Percentiles rank a stretch among this genome's conserved stretches.
These are phyloP conservation scores for Huiozyma sinensis DNA, from an alignment of 805 yeast species.

Conservation along the genomic window DNA sequence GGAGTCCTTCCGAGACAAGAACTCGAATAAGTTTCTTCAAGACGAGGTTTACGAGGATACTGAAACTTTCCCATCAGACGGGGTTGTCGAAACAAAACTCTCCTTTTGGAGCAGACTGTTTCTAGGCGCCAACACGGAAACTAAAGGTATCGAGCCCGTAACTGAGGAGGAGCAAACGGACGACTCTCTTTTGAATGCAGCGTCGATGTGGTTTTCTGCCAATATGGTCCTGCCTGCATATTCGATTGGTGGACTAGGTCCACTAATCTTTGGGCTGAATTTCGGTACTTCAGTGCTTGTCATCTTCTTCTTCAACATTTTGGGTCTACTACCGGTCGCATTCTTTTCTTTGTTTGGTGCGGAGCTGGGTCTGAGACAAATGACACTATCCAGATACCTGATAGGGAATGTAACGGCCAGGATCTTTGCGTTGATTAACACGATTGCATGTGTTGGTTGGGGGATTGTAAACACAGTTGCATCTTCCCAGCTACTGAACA, in stretches of 20 bases:
- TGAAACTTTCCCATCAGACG: slow-evolving; percentile 5
- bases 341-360: slow-evolving; percentile 77
- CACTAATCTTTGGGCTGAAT: slow-evolving; percentile 51
- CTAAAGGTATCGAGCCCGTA: slow-evolving; percentile 71
- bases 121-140: slow-evolving; percentile 35
- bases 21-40: neutral
- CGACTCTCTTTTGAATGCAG: slow-evolving; percentile 54
- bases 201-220: slow-evolving; percentile 86
- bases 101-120: slow-evolving; percentile 19
- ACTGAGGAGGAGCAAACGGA: slow-evolving; percentile 71
- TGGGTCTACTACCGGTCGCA: slow-evolving; percentile 76
- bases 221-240: slow-evolving; percentile 79
- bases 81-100: slow-evolving; percentile 9
- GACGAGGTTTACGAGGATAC: slow-evolving; percentile 1
- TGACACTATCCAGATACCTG: slow-evolving; percentile 68
- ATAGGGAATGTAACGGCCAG: slow-evolving; percentile 69
- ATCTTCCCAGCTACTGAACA: slow-evolving; percentile 71
- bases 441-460: slow-evolving; percentile 90
- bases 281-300: slow-evolving; percentile 62
- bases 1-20: neutral
- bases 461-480: slow-evolving; percentile 87
- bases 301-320: slow-evolving; percentile 59
- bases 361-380: slow-evolving; percentile 77
- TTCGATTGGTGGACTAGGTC: slow-evolving; percentile 65
- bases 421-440: slow-evolving; percentile 65